These are phyloP conservation scores for Perilla frutescens DNA, from an alignment of 257 asterid genomes.

Conservation along the genomic window DNA sequence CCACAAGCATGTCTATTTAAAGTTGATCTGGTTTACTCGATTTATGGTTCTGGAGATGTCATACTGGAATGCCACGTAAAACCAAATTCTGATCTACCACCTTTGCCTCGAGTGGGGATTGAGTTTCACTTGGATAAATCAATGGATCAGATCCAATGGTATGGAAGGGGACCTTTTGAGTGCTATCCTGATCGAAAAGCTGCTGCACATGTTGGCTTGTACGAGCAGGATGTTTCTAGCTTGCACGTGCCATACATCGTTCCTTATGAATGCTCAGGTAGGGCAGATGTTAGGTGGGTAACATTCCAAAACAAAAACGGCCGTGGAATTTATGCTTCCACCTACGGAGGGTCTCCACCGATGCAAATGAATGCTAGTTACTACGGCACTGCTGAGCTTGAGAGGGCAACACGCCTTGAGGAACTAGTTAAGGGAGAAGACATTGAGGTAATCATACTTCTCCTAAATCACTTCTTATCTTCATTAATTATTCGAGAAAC, in stretches of 20 bases:
- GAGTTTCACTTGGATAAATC: slow-evolving; percentile 80
- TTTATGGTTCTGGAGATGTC: slow-evolving; percentile 85
- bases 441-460: slow-evolving; percentile 69
- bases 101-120: slow-evolving; percentile 94
- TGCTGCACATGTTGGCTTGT: slow-evolving; percentile 82
- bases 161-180: slow-evolving; percentile 93
- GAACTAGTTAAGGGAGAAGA: slow-evolving; percentile 69
- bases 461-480: neutral
- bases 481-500: neutral
- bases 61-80: slow-evolving; percentile 70
- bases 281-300: slow-evolving; percentile 97
- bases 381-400: slow-evolving; percentile 92
- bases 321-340: slow-evolving; percentile 76
- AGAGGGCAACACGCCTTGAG: slow-evolving; percentile 73
- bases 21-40: slow-evolving; percentile 60
- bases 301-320: slow-evolving; percentile 74
- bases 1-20: slow-evolving; percentile 50
- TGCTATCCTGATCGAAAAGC: slow-evolving; percentile 97
- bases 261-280: slow-evolving; percentile 82
- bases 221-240: slow-evolving; percentile 67
- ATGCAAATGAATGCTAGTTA: slow-evolving; percentile 95
- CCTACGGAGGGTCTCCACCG: slow-evolving; percentile 71
- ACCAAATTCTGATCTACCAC: slow-evolving; percentile 79
- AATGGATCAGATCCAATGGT: slow-evolving; percentile 77
- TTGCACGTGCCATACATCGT: slow-evolving; percentile 93